Conservation (phyloP, 441 rosid species). For the Kokia cookei region DNA sequence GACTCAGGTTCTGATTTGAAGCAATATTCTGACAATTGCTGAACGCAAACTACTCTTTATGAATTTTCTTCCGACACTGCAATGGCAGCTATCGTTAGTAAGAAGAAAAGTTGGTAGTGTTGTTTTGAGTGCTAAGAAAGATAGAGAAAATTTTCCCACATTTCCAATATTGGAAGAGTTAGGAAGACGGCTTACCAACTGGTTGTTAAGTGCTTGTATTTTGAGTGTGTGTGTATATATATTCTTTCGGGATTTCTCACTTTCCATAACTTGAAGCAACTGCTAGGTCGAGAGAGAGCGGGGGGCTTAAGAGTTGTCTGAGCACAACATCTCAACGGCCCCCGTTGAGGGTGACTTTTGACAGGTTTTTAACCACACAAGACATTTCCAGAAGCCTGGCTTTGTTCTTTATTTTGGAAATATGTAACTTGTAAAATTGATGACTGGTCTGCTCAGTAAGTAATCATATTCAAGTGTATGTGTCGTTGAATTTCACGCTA, state of each 20-base stretch:
- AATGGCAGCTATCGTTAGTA: background rate
- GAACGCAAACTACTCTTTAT: background rate
- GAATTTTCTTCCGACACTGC: slow-evolving; percentile 1
- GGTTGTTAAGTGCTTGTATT: slow-evolving; percentile 29
- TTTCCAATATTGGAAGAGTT: slow-evolving; percentile 12
- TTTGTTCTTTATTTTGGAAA: background rate
- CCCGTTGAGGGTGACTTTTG: slow-evolving; percentile 1
- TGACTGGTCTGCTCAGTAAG: background rate
- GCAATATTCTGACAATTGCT: background rate
- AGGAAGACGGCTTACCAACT: slow-evolving; percentile 31
- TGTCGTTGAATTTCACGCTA: background rate
- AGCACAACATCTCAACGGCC: slow-evolving; percentile 37
- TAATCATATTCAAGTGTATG: background rate
- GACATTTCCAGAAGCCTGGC: background rate
- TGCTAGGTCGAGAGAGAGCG: slow-evolving; percentile 23
- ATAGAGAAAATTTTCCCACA: slow-evolving; percentile 2
- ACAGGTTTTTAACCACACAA: background rate
- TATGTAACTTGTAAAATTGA: background rate
- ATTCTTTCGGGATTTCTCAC: background rate
- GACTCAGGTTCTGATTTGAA: background rate
- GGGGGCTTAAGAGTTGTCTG: slow-evolving; percentile 22
- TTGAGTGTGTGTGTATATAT: background rate
- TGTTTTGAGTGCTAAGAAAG: background rate
- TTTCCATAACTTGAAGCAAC: slow-evolving; percentile 54
- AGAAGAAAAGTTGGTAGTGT: background rate